A percentile compares a stretch with the other conserved stretches of the same genome.
phyloP scores from a whole-genome alignment of 345 rosid species.

The Gossypium mustelinum region DNA sequence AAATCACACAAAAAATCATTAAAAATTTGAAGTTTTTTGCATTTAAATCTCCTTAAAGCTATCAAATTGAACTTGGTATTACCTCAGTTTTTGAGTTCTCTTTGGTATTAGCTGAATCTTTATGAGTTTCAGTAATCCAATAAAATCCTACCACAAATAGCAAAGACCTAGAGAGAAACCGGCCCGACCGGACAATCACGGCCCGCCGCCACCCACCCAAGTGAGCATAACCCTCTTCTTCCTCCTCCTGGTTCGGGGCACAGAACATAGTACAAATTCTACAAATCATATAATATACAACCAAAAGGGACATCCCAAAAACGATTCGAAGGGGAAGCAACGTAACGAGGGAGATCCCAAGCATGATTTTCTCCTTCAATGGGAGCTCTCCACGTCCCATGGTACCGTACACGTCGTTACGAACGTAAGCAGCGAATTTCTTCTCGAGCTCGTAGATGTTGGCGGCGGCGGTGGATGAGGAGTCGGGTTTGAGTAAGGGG shows the following conservation, averaged over 20 bases:
- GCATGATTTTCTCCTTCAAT: constrained; percentile 49
- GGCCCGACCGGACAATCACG: constrained; percentile 60
- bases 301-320: constrained; percentile 46
- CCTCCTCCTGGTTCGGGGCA: constrained; percentile 67
- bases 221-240: constrained; percentile 92
- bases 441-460: constrained; percentile 72
- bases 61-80: background rate
- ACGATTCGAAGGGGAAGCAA: constrained; percentile 68
- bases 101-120: constrained; percentile 22
- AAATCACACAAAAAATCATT: background rate
- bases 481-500: constrained; percentile 65
- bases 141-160: constrained; percentile 89
- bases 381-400: constrained; percentile 90
- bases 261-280: constrained; percentile 75
- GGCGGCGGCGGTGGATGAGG: constrained; percentile 33
- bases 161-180: constrained; percentile 63
- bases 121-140: constrained; percentile 60
- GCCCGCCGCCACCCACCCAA: constrained; percentile 87
- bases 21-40: no score
- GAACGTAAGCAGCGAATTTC: constrained; percentile 83
- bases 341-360: constrained; percentile 59
- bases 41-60: background rate
- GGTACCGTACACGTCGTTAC: constrained; percentile 72
- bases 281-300: constrained; percentile 71
- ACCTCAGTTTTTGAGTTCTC: constrained; percentile 34